phyloP scores from a whole-genome alignment of 306 rosid species.

The Albizia julibrissin region DNA sequence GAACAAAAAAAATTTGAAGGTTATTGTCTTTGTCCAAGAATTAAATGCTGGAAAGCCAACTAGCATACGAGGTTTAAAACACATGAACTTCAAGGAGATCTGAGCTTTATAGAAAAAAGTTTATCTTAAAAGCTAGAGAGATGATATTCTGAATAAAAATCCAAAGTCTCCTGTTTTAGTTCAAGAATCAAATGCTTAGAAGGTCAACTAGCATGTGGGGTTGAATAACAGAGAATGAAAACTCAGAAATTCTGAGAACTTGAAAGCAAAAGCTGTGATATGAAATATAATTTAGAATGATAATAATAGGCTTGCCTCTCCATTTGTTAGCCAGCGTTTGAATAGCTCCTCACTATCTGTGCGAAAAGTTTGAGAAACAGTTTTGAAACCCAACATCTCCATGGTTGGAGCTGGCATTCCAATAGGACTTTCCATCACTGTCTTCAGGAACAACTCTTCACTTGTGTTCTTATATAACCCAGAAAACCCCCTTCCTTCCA shows the following conservation, averaged over 20 bases:
- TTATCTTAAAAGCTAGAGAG: neutral
- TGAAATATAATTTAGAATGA: neutral
- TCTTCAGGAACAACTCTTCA: slow-evolving; percentile 79
- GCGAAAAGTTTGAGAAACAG: slow-evolving; percentile 72
- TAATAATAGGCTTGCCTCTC: slow-evolving; percentile 74
- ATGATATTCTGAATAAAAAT: neutral
- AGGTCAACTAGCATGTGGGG: neutral
- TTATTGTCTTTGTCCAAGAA: neutral
- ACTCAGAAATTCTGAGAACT: neutral
- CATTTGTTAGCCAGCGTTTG: slow-evolving; percentile 92
- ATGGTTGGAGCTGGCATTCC: slow-evolving; percentile 69
- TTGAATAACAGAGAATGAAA: neutral
- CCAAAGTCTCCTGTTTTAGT: neutral
- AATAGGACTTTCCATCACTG: slow-evolving; percentile 73
- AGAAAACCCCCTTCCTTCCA: slow-evolving; percentile 88
- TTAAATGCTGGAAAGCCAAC: neutral
- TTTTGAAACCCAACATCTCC: slow-evolving; percentile 85
- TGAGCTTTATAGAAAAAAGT: neutral
- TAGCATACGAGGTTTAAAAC: neutral
- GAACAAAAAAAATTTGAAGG: neutral
- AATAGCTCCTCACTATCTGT: slow-evolving; percentile 91
- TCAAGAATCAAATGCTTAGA: neutral
- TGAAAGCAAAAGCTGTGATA: slow-evolving; percentile 19
- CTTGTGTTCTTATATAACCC: slow-evolving; percentile 79
- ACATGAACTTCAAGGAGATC: neutral